Evolutionary conservation across 2,329 filamentous ascomycete genomes (phyloP).

Genomic region (Colletotrichum liaoningense): DNA sequence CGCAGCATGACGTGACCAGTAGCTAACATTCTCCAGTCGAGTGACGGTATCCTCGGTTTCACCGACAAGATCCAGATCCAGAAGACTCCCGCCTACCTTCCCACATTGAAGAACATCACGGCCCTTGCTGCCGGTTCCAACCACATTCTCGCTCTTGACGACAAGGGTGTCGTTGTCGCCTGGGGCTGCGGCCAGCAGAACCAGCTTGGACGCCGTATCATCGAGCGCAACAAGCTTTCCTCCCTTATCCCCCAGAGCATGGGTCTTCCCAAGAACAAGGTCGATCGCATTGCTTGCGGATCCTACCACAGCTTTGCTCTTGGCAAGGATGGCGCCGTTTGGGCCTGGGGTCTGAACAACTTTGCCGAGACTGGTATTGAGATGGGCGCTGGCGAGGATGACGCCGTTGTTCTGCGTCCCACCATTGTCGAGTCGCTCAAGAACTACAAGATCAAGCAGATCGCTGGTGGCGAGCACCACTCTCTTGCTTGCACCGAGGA

Average conservation of each 20-base stretch:
- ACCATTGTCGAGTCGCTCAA: slow-evolving; percentile 74
- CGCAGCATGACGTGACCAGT: background rate
- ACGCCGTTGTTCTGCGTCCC: slow-evolving; percentile 79
- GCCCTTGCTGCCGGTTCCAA: slow-evolving; percentile 75
- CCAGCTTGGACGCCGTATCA: slow-evolving; percentile 69
- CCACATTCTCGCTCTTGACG: slow-evolving; percentile 76
- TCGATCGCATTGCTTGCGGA: slow-evolving; percentile 74
- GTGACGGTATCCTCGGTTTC: slow-evolving; percentile 75
- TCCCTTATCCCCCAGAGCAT: slow-evolving; percentile 74
- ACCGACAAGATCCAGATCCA: slow-evolving; percentile 63
- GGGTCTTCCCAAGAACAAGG: slow-evolving; percentile 69
- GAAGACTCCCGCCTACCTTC: slow-evolving; percentile 57
- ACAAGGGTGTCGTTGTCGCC: slow-evolving; percentile 72
- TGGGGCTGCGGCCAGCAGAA: slow-evolving; percentile 81
- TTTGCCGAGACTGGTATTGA: slow-evolving; percentile 80
- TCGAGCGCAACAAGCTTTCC: slow-evolving; percentile 71
- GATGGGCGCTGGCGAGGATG: slow-evolving; percentile 72
- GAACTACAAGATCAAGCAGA: slow-evolving; percentile 71
- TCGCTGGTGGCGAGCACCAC: slow-evolving; percentile 80
- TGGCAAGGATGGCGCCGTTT: slow-evolving; percentile 76
- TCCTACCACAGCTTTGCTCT: slow-evolving; percentile 88
- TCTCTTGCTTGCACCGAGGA: slow-evolving; percentile 71
- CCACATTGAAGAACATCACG: slow-evolving; percentile 74
- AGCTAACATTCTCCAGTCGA: slow-evolving; percentile 49
- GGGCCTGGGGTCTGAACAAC: slow-evolving; percentile 88